Conservation (phyloP, 306 rosid species). For the Vigna angularis region DNA sequence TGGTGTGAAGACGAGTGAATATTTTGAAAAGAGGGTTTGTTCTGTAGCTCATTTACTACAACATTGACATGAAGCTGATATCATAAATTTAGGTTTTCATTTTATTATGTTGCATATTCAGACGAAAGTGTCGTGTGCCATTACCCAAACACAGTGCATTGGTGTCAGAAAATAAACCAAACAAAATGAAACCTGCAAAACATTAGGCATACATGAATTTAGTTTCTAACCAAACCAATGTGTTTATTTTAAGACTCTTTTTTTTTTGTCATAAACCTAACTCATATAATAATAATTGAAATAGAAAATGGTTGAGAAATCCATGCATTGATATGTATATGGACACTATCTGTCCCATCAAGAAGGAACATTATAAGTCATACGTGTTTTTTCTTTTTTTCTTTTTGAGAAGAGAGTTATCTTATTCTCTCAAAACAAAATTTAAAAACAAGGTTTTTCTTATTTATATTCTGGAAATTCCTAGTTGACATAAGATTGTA, state of each 20-base stretch:
- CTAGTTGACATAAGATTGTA: too few species aligned
- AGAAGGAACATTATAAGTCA: slow-evolving; percentile 8
- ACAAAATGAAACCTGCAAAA: background rate
- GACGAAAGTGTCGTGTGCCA: slow-evolving; percentile 3
- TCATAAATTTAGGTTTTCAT: slow-evolving; percentile 3
- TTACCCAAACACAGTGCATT: background rate
- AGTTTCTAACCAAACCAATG: slow-evolving; percentile 7
- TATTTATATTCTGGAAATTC: too few species aligned
- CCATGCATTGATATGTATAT: background rate
- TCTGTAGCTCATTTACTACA: background rate
- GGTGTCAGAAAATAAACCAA: background rate
- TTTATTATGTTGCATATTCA: background rate
- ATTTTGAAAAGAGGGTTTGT: background rate
- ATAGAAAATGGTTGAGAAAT: background rate
- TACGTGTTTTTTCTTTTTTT: too few species aligned
- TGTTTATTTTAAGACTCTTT: background rate
- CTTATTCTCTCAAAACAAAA: too few species aligned
- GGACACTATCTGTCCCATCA: slow-evolving; percentile 33
- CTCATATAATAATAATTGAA: too few species aligned
- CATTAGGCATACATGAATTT: background rate
- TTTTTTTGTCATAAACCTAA: background rate
- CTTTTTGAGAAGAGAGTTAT: too few species aligned
- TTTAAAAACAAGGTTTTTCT: too few species aligned
- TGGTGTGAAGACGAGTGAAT: background rate
- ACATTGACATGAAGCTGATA: slow-evolving; percentile 1